Evolutionary conservation across 768 basidiomycete genomes (phyloP), one percentile per base, ranked within the genome.

Genomic region (Pulveroboletus sp.): DNA sequence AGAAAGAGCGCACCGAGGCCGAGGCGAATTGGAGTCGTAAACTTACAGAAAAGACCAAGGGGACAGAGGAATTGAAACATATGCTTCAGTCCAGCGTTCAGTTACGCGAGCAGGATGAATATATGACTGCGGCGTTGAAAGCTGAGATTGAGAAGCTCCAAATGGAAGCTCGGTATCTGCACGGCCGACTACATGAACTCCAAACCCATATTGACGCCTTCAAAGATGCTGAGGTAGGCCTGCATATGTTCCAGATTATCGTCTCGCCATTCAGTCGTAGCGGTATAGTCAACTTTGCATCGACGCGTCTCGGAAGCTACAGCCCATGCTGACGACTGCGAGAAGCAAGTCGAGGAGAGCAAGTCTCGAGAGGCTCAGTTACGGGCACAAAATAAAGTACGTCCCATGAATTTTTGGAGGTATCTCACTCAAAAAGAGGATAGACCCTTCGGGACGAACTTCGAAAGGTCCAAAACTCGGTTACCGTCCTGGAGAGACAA

Each of bases 381-480:
- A 27, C 82, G 84, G 45, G 64, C 78, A 8, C 82, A 78, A 45
- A 95, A 92, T 67, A 95, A 93, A 77, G 93, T 86, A 57, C 47
- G 69, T 50, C 46, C 1, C 18, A n/a, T 50, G 21, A 28, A 27
- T 43, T n/a, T 32, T 31, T 15, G 7, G 27, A 15, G 28, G 24
- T 32, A 15, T 21, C 28, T 37, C 41, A 18, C 60, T 64, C 27
- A 58, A 28, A 15, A 32, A 38, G n/a, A 46, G n/a, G 35, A 39
- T 62, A 95, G 90, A 90, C 82, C 0, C 73, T 98, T 15, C 85
- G 94, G 8, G 96, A 98, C 46, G 95, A 99, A 64, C 70, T 99
- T 40, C 85, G 93, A 37, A 98, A 98, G 66, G 85, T 99, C 2
- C 96, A 98, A 67, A 89, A 87, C 1, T 95, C 93, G 17, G 89